Percentiles rank a stretch among this genome's conserved stretches.
Conservation (phyloP, 73 alveolate species). For the Symbiodinium pilosum region DNA sequence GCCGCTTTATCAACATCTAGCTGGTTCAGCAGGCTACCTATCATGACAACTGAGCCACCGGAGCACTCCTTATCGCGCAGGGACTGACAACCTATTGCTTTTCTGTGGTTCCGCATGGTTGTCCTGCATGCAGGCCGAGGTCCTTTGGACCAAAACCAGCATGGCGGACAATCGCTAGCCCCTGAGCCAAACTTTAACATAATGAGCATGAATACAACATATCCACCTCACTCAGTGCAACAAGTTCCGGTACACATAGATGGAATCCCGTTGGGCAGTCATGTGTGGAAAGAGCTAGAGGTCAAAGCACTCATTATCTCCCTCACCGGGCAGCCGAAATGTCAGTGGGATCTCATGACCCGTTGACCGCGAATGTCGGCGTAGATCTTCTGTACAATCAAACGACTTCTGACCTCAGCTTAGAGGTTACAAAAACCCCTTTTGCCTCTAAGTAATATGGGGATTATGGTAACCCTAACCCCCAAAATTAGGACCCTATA, state of each 20-base stretch:
- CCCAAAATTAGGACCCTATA: too few species aligned
- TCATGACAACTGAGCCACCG: not conserved
- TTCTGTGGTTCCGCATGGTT: not conserved
- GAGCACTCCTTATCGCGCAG: not conserved
- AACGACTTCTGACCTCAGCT: not conserved
- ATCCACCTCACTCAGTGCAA: too few species aligned
- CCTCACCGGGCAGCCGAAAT: not conserved
- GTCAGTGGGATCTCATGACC: conserved; percentile 17
- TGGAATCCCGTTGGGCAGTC: too few species aligned
- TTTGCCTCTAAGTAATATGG: not conserved
- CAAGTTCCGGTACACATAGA: too few species aligned
- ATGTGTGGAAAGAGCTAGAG: not conserved
- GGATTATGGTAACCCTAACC: not conserved
- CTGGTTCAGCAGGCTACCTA: not conserved
- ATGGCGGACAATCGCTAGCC: not conserved
- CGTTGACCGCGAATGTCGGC: conserved; percentile 51
- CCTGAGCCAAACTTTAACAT: not conserved
- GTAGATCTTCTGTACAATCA: conserved; percentile 44
- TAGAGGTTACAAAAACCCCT: not conserved
- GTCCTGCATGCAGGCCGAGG: not conserved
- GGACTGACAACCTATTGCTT: not conserved
- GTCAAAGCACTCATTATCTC: not conserved
- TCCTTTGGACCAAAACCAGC: not conserved
- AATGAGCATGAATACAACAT: not conserved
- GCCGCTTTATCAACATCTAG: not conserved